A percentile compares a stretch with the other conserved stretches of the same genome.
phyloP scores from a whole-genome alignment of 176 grass and related monocot genomes.

The Ampelocalamus luodianensis region DNA sequence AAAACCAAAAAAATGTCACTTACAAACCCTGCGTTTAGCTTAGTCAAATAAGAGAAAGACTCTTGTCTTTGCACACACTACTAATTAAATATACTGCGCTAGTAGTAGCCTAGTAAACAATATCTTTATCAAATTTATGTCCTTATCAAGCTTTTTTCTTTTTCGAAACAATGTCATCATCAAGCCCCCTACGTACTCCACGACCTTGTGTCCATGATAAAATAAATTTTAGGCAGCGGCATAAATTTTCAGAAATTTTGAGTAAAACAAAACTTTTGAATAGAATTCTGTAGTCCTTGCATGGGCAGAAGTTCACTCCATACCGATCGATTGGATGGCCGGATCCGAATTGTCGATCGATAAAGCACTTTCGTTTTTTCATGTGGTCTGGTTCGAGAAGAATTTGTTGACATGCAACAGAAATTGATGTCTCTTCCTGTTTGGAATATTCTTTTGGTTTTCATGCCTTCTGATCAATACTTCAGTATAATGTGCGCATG shows the following conservation, averaged over 20 bases:
- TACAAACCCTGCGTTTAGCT: slow-evolving; percentile 1
- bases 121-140: too few relatives aligned
- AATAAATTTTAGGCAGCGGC: too few relatives aligned
- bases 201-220: neutral
- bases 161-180: neutral
- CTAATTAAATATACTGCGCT: neutral
- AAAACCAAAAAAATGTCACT: slow-evolving; percentile 22
- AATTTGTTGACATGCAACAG: neutral
- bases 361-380: neutral
- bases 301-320: neutral
- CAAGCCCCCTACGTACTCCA: neutral
- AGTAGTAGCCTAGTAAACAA: neutral
- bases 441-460: slow-evolving; percentile 28
- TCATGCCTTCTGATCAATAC: neutral
- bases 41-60: slow-evolving; percentile 5
- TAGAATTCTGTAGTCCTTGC: too few relatives aligned
- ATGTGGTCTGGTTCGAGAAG: neutral
- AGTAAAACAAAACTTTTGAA: neutral
- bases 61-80: neutral
- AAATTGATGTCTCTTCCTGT: too few relatives aligned
- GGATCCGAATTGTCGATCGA: neutral
- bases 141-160: neutral
- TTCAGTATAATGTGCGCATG: neutral
- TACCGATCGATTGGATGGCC: neutral
- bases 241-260: too few relatives aligned